Percentiles rank a stretch among this genome's conserved stretches.
These are phyloP conservation scores for Singerocomus inundabilis DNA, from an alignment of 1,284 basidiomycete species.

Conservation along the genomic window DNA sequence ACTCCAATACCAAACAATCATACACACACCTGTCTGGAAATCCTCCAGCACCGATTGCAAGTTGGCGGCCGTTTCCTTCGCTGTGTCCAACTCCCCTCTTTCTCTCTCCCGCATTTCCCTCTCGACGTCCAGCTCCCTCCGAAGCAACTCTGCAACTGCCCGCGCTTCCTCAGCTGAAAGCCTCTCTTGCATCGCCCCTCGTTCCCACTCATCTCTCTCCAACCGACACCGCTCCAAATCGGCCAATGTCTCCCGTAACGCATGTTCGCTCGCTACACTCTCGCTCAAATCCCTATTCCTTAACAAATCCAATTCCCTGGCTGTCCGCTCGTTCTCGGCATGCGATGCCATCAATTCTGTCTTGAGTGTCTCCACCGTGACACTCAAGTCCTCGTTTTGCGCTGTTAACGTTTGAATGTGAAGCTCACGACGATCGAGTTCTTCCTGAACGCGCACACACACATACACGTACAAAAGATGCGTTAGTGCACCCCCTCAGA, in stretches of 20 bases:
- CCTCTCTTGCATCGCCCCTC: slow-evolving; percentile 72
- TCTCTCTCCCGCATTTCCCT: slow-evolving; percentile 54
- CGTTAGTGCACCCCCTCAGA: not conserved
- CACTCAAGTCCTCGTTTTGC: slow-evolving; percentile 72
- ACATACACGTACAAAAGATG: not conserved
- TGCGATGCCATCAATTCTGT: slow-evolving; percentile 74
- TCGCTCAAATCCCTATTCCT: slow-evolving; percentile 68
- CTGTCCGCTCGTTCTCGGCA: slow-evolving; percentile 68
- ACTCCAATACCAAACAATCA: not conserved
- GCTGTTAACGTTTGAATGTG: slow-evolving; percentile 72
- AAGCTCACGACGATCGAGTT: slow-evolving; percentile 88
- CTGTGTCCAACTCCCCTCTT: slow-evolving; percentile 58
- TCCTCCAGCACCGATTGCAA: slow-evolving; percentile 92
- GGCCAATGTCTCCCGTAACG: slow-evolving; percentile 74
- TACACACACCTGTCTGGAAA: slow-evolving; percentile 77
- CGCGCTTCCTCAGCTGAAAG: slow-evolving; percentile 68
- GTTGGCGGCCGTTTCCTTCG: slow-evolving; percentile 78
- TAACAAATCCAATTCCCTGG: slow-evolving; percentile 66
- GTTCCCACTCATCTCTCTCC: slow-evolving; percentile 89
- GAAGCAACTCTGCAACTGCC: slow-evolving; percentile 53
- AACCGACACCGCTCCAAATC: slow-evolving; percentile 83
- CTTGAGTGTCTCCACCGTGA: slow-evolving; percentile 73
- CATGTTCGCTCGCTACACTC: slow-evolving; percentile 70
- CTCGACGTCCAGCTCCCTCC: slow-evolving; percentile 68
- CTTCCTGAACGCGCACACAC: slow-evolving; percentile 87